A percentile compares a stretch with the other conserved stretches of the same genome.
Conservation (phyloP, 2,329 filamentous ascomycete species). For the Fusarium graminum region DNA sequence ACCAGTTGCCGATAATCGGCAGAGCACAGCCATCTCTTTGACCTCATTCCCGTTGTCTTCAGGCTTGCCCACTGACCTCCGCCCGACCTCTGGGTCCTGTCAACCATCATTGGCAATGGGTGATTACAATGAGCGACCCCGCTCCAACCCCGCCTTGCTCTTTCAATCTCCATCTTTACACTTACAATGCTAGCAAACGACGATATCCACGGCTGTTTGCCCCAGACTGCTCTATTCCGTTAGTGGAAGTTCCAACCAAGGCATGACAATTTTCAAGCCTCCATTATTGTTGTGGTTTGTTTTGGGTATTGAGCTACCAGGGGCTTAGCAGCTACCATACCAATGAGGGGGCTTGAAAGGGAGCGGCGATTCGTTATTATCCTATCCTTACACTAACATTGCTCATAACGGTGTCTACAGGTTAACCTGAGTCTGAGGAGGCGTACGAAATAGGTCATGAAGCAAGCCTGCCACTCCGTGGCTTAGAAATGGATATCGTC, state of each 20-base stretch:
- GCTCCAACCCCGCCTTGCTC: constrained; percentile 6
- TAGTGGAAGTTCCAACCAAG: not conserved
- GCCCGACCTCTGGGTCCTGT: not conserved
- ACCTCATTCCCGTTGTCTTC: not conserved
- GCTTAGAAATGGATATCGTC: not conserved
- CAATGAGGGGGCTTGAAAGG: constrained; percentile 24
- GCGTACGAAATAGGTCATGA: constrained; percentile 6
- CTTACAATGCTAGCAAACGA: constrained; percentile 5
- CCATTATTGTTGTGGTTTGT: not conserved
- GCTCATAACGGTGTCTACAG: not conserved
- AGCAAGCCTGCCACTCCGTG: not conserved
- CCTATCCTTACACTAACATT: not conserved
- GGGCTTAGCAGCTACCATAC: constrained; percentile 16
- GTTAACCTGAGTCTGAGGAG: not conserved
- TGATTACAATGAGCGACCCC: constrained; percentile 13
- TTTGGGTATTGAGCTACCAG: constrained; percentile 2
- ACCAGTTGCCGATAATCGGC: constrained; percentile 4
- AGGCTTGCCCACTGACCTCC: not conserved
- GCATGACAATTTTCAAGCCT: constrained; percentile 4
- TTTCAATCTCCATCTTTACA: not conserved
- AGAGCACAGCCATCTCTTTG: constrained; percentile 11
- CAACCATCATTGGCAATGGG: not conserved
- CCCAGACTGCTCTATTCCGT: not conserved
- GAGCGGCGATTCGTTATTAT: not conserved
- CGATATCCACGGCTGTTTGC: not conserved